These are phyloP conservation scores for Mycena alexandri DNA, from an alignment of 768 basidiomycete genomes.

Conservation along the genomic window DNA sequence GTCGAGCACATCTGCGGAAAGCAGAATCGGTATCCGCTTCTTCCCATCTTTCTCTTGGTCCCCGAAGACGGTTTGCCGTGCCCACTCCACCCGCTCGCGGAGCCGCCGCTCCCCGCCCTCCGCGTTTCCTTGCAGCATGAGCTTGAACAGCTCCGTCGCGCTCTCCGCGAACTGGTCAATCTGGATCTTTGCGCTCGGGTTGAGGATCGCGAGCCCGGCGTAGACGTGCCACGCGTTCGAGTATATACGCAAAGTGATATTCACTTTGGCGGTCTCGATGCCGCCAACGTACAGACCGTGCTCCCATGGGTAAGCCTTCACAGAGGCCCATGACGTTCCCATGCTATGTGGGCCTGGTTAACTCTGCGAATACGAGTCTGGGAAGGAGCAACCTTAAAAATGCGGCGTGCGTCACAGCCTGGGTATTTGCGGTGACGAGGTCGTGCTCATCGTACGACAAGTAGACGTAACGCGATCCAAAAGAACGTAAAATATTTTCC, in stretches of 20 bases:
- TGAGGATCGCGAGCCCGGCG: conserved; percentile 97
- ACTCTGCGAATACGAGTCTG: neutral
- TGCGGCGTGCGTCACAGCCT: conserved; percentile 97
- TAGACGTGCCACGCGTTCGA: conserved; percentile 99
- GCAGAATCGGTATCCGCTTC: conserved; percentile 74
- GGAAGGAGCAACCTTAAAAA: conserved; percentile 80
- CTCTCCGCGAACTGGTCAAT: conserved; percentile 93
- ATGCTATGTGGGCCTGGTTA: conserved; percentile 67
- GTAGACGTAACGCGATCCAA: conserved; percentile 90
- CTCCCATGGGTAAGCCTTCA: conserved; percentile 93
- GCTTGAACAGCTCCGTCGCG: conserved; percentile 91
- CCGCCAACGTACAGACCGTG: conserved; percentile 95
- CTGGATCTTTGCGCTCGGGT: conserved; percentile 88
- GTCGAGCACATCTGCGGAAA: conserved; percentile 89
- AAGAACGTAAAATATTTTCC: conserved; percentile 83
- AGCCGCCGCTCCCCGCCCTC: conserved; percentile 62
- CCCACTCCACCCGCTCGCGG: conserved; percentile 78
- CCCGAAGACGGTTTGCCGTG: conserved; percentile 83
- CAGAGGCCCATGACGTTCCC: conserved; percentile 95
- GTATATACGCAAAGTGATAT: conserved; percentile 96
- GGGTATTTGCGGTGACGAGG: conserved; percentile 95
- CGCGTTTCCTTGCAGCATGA: conserved; percentile 81
- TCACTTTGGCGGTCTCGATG: conserved; percentile 98
- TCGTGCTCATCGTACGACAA: conserved; percentile 98
- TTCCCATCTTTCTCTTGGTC: conserved; percentile 47